Base-by-base conservation (phyloP, 441 rosid genomes). In the Viola pubescens region DNA sequence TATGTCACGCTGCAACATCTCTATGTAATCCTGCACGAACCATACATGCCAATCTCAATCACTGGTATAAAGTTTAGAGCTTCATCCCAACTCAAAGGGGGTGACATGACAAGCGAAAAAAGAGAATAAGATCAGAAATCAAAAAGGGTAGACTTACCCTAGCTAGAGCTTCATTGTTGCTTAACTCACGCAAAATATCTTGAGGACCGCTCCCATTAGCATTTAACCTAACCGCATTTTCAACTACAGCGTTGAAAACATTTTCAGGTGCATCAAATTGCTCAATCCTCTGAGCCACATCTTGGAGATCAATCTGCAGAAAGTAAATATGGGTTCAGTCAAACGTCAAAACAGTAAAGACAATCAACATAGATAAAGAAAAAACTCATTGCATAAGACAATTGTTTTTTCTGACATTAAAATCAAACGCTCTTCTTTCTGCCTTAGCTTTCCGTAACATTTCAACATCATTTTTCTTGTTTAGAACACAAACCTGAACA, bases 181-280 rank as follows among this genome's bases (percentile, higher is more conserved):
- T 68, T 48, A 88, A 70, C 65, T 76, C 90, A 43, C 64, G 63
- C 71, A 77, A 60, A 64, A 80, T 75, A 62, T 79, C 83, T 45
- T 76, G 79, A 46, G 73, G 47, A 59, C 64, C 74, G 59, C 63
- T 62, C 42, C 58, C 74, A 47, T 49, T 60, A 46, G 67, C 80
- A 50, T 66, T 72, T 68, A 73, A 13, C 59, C 40, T 69, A 26
- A 68, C 80, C 39, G 91, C 94, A 61, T 62, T 83, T 64, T 82
- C 89, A 1, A 77, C 85, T 57, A 90, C 70, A 9, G 82, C 77
- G 43, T 58, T 84, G 70, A 88, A 94, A 45, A 94, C 73, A 70
- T 82, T 86, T 43, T 34, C 67, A 0, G 95, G 91, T 16, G 81
- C 63, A 69, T 73, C 73, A 9, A 62, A 73, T 42, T 73, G 75